phyloP scores from a whole-genome alignment of 371 early-diverging fungal species.

The Circinella minor region DNA sequence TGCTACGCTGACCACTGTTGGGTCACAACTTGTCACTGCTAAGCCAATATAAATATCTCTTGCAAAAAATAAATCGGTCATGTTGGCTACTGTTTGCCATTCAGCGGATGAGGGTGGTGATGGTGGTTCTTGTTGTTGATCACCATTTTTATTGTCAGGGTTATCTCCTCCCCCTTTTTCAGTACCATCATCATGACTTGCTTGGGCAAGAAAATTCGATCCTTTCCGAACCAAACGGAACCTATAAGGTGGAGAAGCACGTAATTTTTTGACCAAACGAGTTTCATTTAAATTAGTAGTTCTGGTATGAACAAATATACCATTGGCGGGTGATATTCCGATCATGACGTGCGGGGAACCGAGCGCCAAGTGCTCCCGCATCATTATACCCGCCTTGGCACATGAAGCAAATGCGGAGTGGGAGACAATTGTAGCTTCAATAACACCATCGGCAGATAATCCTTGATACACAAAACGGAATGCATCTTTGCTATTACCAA shows the following conservation, averaged over 20 bases:
- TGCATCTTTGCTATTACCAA: conserved; percentile 37
- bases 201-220: conserved; percentile 18
- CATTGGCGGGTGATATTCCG: conserved; percentile 47
- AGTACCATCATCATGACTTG: conserved; percentile 7
- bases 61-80: conserved; percentile 31
- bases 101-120: not conserved
- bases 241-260: conserved; percentile 44
- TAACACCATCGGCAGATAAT: conserved; percentile 26
- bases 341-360: conserved; percentile 45
- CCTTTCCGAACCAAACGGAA: conserved; percentile 34
- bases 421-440: conserved; percentile 39
- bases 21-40: conserved; percentile 52
- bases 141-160: not conserved
- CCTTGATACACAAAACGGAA: conserved; percentile 50
- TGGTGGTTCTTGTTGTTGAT: not conserved
- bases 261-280: conserved; percentile 36
- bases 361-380: conserved; percentile 47
- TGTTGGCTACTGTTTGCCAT: conserved; percentile 38
- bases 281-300: conserved; percentile 31
- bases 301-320: conserved; percentile 41
- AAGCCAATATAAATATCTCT: conserved; percentile 46
- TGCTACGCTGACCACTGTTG: conserved; percentile 48
- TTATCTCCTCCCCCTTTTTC: conserved; percentile 2
- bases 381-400: conserved; percentile 55
- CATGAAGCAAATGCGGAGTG: conserved; percentile 52